Base-by-base conservation (phyloP, 768 basidiomycete species). In the Boletus reticulatus region DNA sequence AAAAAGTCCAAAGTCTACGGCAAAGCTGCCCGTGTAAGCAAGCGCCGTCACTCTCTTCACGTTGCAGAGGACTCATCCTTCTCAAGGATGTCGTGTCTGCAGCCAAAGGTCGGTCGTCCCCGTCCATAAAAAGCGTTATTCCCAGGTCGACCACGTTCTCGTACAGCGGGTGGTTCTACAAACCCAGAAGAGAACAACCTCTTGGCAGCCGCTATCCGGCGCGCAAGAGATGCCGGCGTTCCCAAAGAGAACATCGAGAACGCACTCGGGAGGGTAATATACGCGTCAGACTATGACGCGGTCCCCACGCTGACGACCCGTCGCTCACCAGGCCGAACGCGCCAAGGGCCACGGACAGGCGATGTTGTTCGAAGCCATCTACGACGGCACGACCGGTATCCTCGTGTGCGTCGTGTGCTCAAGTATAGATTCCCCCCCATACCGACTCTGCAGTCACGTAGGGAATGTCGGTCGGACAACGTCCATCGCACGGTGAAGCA, bases 231-330 rank as follows among this genome's bases (percentile, higher is more conserved):
- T 0, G 71, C 74, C 48, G 83, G 84, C 32, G 80, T 88, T 11
- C 87, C 87, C 13, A 88, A 80, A 60, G 84, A 86, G 43, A 88
- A 87, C 68, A 81, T 89, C 6, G 84, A 84, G 55, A 83, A 76
- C 27, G 81, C 86, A 0, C 70, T 88, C 45, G 78, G 76, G 43
- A 82, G 77, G 73, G 87, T 84, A 60, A 22, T 66, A 55, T 2
- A 4, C 22, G 6, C 43, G 41, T 8, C 1, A 1, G 17, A 17
- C 16, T 11, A 37, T 43, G 0, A 38, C 43, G 22, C 20, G 43
- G 42, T 27, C 31, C 11, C 19, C 14, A 20, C 31, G 10, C 41
- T 60, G 43, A 53, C 48, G n/a, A 19, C n/a, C 29, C 29, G 6
- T 22, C 8, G 12, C 43, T 39, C 49, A 17, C 5, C 58, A 85